Base-by-base conservation (phyloP, 1,284 basidiomycete species). In the Vanrija sp. region DNA sequence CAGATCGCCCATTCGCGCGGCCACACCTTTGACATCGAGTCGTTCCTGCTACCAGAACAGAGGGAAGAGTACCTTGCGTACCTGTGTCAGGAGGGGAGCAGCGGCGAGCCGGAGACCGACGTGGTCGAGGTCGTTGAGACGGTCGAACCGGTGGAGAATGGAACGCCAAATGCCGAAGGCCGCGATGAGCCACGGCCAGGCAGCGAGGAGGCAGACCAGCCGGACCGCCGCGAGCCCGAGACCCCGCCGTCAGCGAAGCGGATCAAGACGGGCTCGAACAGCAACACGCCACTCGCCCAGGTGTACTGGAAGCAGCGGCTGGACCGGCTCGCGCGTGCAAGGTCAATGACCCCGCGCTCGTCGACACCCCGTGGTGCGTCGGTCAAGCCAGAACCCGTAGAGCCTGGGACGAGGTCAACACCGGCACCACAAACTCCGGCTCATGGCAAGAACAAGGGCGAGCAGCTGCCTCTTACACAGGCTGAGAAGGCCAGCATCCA, bases 1-100 rank as follows among this genome's bases (percentile, higher is more conserved):
- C 58, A 67, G 26, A 56, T 71, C 23, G 71, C 71, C 5, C 46
- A 53, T 14, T 51, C 60, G 18, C 52, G 58, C 9, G 68, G 69
- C 3, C 60, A 67, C 28, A 52, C 52, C n/a, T 65, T 72, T 47
- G 69, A 72, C 60, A 64, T 72, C 23, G 66, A 69, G 46, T 54
- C 63, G 5, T 69, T 69, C 38, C 54, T 72, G 29, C 43, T 53
- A 3, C 62, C 61, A 1, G 48, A 49, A n/a, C 66, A 69, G 49
- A 39, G 62, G 42, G 62, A 60, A 10, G 58, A 68, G 50, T 72
- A 68, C 43, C 39, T 61, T 16, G 50, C 58, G 12, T 21, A 52
- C 38, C 43, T 62, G n/a, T 49, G 43, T 28, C 28, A 34, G 12
- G 34, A 34, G 34, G 34, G 55, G 38, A 42, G 39, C n/a, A 42